Evolutionary conservation across 2,329 filamentous ascomycete species (phyloP), one percentile per base, ranked within the genome.

Genomic region (Drechslerella coelobrocha): DNA sequence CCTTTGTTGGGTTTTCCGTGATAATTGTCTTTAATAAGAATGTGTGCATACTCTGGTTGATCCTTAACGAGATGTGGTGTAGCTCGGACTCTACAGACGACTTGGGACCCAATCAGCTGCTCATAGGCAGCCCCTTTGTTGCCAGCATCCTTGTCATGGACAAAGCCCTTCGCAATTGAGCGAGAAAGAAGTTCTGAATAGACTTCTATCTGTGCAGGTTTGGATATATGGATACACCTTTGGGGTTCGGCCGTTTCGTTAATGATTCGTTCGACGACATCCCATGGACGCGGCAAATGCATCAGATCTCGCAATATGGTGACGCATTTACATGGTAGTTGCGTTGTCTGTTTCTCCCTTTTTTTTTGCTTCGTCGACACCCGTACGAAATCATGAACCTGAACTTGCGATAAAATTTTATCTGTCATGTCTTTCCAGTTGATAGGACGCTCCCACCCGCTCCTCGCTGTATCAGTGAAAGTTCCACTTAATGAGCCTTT

Each of bases 151-250:
- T 57, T 48, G 39, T 57, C 54, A 21, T 57, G 54, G 19, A 57
- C 54, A 48, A 57, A 57, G 48, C 29, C 47, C 39, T 34, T 37
- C 39, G 54, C 54, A n/a, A 31, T 29, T 43, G 54, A 57, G 41
- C 54, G 54, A 29, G 54, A 43, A 29, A 57, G 54, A 57, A 57
- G 54, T 31, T 57, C 54, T 31, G 54, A 43, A 48, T 57, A 43
- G 43, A 39, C 45, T 56, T 56, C 45, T 39, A 43, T 56, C 43
- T 39, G 34, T 43, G 45, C 53, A 45, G 26, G 21, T 56, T 39
- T 56, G n/a, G n/a, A n/a, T n/a, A n/a, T n/a, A 45, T 56, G 53
- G 45, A 39, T 56, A 39, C 53, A 56, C 45, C 34, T 19, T 56
- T 56, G 34, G 53, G 53, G 43, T 34, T 37, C 31, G 31, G 39